Conservation (phyloP, 1,284 basidiomycete species). For the Psilocybe mexicana region DNA sequence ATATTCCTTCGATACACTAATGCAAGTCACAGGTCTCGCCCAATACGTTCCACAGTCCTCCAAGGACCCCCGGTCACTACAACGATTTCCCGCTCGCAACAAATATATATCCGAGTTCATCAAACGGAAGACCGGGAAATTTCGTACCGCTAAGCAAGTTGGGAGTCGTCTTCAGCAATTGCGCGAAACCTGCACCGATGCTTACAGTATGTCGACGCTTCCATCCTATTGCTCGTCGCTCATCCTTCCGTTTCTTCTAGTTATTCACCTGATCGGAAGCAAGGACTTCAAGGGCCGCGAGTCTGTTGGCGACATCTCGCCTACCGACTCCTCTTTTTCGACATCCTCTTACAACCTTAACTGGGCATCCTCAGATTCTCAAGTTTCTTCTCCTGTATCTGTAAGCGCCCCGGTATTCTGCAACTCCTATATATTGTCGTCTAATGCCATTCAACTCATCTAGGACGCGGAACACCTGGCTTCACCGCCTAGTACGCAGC, state of each 20-base stretch:
- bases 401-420: not conserved
- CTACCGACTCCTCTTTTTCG: not conserved
- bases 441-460: conserved; percentile 1
- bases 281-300: conserved; percentile 5
- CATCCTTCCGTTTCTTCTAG: conserved; percentile 7
- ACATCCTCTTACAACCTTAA: not conserved
- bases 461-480: not conserved
- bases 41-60: conserved; percentile 48
- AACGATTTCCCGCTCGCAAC: conserved; percentile 57
- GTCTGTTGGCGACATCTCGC: not conserved
- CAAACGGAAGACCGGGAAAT: conserved; percentile 44
- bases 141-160: conserved; percentile 58
- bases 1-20: not conserved
- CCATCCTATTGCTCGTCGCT: not conserved
- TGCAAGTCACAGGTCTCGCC: conserved; percentile 41
- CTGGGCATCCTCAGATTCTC: not conserved
- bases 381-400: not conserved
- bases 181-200: conserved; percentile 52
- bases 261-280: conserved; percentile 15
- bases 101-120: conserved; percentile 57
- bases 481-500: not conserved
- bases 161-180: conserved; percentile 61
- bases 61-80: conserved; percentile 43
- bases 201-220: conserved; percentile 39
- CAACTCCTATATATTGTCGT: not conserved